A percentile compares a stretch with the other conserved stretches of the same genome.
These are phyloP conservation scores for Aspergillus viridinutans DNA, from an alignment of 2,329 filamentous ascomycete genomes.

Conservation along the genomic window DNA sequence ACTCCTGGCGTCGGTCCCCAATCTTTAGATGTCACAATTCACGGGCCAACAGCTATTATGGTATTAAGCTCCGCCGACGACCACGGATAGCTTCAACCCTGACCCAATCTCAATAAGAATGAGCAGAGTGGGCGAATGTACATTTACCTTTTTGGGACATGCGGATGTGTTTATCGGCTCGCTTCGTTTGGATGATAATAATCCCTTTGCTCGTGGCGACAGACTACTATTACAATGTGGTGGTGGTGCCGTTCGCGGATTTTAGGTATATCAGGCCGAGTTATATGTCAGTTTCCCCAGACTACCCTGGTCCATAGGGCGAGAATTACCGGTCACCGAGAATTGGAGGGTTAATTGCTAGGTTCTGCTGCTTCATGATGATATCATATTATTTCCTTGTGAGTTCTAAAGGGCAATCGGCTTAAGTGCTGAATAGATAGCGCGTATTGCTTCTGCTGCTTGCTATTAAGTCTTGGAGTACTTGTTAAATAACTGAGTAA, in stretches of 20 bases:
- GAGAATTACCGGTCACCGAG: background rate
- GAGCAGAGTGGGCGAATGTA: background rate
- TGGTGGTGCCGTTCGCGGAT: background rate
- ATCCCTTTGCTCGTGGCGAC: too few relatives aligned
- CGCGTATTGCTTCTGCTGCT: too few relatives aligned
- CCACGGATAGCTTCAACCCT: background rate
- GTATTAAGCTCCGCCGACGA: background rate
- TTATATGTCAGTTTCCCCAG: background rate
- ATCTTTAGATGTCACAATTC: too few relatives aligned
- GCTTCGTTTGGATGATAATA: background rate
- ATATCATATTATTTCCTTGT: background rate
- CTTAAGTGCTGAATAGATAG: too few relatives aligned
- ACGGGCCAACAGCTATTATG: background rate
- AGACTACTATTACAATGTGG: background rate
- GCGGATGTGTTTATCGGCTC: background rate
- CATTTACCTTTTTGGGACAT: background rate
- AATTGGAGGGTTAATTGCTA: background rate
- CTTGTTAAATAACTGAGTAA: background rate
- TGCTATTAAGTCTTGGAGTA: background rate
- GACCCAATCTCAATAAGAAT: background rate
- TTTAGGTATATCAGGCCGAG: background rate
- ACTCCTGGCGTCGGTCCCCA: too few relatives aligned
- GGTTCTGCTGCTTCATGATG: background rate
- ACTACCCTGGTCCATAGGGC: background rate
- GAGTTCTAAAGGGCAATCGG: too few relatives aligned